Evolutionary conservation across 75 land plant genomes (phyloP).

Genomic region (Picea sitchensis): DNA sequence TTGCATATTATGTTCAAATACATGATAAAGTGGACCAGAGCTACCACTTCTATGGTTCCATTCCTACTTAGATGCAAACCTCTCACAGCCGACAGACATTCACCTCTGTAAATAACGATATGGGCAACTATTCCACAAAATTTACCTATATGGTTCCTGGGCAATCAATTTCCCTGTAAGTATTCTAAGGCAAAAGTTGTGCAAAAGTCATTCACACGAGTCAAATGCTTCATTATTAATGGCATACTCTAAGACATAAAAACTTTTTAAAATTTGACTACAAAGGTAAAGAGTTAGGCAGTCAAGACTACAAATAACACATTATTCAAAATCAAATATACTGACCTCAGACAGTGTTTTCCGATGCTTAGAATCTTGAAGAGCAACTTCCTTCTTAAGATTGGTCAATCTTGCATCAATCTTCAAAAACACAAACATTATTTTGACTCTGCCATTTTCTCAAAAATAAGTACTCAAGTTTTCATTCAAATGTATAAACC

Average conservation of each 20-base stretch:
- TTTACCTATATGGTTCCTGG: not conserved
- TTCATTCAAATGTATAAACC: not conserved
- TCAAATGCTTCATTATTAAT: not conserved
- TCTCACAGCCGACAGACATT: not conserved
- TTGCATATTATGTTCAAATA: not conserved
- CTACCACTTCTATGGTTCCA: not conserved
- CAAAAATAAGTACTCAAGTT: not conserved
- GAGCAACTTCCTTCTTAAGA: conserved; percentile 79
- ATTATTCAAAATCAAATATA: conserved; percentile 1
- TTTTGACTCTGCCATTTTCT: not conserved
- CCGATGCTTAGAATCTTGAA: conserved; percentile 83
- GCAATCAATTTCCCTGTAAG: not conserved
- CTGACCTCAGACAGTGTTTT: conserved; percentile 91
- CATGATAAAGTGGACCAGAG: not conserved
- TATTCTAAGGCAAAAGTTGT: not conserved
- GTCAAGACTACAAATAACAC: not conserved
- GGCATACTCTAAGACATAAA: not conserved
- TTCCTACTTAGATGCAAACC: not conserved
- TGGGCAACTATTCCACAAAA: not conserved
- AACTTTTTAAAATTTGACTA: not conserved
- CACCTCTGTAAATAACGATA: not conserved
- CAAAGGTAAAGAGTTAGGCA: not conserved
- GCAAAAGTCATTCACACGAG: not conserved
- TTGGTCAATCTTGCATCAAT: conserved; percentile 70
- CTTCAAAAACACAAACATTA: conserved; percentile 27